Evolutionary conservation across 2,329 filamentous ascomycete genomes (phyloP).

Genomic region (Phoma sp.): DNA sequence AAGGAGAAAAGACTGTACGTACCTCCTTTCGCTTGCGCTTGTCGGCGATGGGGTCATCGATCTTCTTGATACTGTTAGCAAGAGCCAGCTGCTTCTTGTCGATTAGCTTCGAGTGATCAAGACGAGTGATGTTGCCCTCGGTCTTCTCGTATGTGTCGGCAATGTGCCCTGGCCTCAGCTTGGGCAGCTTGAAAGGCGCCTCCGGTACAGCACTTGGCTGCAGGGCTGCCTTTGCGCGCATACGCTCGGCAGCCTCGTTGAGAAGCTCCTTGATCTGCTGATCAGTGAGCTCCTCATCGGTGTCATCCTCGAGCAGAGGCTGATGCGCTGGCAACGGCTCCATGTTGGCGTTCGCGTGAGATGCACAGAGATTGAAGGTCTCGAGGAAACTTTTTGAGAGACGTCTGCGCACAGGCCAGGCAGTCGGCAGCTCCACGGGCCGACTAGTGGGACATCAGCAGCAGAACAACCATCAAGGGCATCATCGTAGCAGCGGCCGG

Average conservation of each 20-base stretch:
- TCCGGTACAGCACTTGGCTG: slow-evolving; percentile 35
- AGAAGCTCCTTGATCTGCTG: slow-evolving; percentile 69
- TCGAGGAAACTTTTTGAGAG: slow-evolving; percentile 34
- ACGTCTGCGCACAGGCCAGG: slow-evolving; percentile 22
- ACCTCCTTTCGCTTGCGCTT: slow-evolving; percentile 60
- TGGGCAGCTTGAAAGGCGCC: slow-evolving; percentile 56
- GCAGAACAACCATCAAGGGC: background rate
- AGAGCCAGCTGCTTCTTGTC: slow-evolving; percentile 55
- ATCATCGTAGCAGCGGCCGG: background rate
- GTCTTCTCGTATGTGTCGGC: slow-evolving; percentile 62
- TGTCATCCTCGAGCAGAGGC: slow-evolving; percentile 38
- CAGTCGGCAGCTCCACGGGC: slow-evolving; percentile 23
- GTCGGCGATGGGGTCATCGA: slow-evolving; percentile 59
- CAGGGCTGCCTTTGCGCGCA: slow-evolving; percentile 53
- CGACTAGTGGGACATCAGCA: background rate
- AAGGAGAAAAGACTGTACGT: slow-evolving; percentile 43
- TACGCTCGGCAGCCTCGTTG: slow-evolving; percentile 65
- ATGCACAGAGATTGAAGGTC: slow-evolving; percentile 34
- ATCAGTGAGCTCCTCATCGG: slow-evolving; percentile 62
- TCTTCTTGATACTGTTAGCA: slow-evolving; percentile 57
- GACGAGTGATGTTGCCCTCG: slow-evolving; percentile 58
- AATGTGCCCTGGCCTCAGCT: slow-evolving; percentile 54
- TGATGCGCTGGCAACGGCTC: slow-evolving; percentile 45
- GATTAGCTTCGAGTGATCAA: slow-evolving; percentile 60
- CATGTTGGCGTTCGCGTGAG: slow-evolving; percentile 41